These are phyloP conservation scores for Ustilago shanxiensis DNA, from an alignment of 1,284 basidiomycete species.

Conservation along the genomic window DNA sequence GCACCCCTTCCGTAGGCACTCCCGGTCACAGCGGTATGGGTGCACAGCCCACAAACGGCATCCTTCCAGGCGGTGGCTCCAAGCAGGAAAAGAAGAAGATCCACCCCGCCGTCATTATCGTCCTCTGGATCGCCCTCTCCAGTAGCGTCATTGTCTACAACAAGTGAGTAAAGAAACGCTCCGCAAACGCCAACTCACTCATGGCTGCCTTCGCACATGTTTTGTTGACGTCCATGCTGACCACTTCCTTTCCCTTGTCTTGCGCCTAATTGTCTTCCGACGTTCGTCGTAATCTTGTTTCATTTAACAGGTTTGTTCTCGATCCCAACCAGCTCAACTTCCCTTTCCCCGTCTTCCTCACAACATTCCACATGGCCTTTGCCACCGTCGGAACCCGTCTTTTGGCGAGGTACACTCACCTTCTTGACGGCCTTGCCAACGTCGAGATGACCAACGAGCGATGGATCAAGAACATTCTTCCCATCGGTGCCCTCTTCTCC, in stretches of 20 bases:
- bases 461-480: conserved; percentile 81
- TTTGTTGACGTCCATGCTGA: background rate
- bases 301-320: conserved; percentile 73
- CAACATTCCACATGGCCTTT: conserved; percentile 70
- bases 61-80: conserved; percentile 55
- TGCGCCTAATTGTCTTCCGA: background rate
- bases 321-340: conserved; percentile 63
- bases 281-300: conserved; percentile 65
- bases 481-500: conserved; percentile 92
- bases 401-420: conserved; percentile 85
- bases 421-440: conserved; percentile 90
- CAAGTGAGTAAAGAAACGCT: conserved; percentile 49
- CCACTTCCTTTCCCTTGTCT: background rate
- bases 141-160: conserved; percentile 96
- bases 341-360: conserved; percentile 70
- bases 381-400: conserved; percentile 89
- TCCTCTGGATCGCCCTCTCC: conserved; percentile 89
- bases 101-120: conserved; percentile 78
- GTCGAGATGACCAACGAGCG: conserved; percentile 77
- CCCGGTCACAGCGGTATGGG: conserved; percentile 57
- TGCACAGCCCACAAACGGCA: conserved; percentile 41
- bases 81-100: conserved; percentile 64
- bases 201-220: background rate
- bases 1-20: conserved; percentile 54
- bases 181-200: background rate